Evolutionary conservation across 2,329 filamentous ascomycete genomes (phyloP), one percentile per base, ranked within the genome.

Genomic region (Scedosporium boydii): DNA sequence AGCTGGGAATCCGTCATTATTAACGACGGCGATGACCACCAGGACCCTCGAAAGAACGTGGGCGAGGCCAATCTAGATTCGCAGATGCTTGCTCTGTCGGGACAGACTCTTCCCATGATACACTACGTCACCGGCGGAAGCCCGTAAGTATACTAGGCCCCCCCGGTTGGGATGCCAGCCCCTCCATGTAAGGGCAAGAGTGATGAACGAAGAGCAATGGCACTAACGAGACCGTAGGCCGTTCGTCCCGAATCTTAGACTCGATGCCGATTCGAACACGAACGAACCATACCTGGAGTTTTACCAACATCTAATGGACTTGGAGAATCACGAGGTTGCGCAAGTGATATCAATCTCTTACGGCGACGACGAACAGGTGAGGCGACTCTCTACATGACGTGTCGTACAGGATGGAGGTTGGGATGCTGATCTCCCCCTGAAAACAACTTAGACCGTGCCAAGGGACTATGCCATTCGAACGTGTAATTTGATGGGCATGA

Each of bases 231-330:
- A 44, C 41, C 21, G 27, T n/a, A 63, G 62, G 26, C 74, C 75
- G 61, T 71, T 74, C 6, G 73, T 68, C 46, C 67, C 69, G 26
- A 67, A 70, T 63, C 55, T 70, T n/a, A 44, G 66, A 26, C 62
- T 64, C 23, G 59, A 67, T 55, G 63, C 66, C 14, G 69, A 69
- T 7, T 66, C 75, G 66, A 80, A 85, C 66, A 76, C 75, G n/a
- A 87, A 89, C 70, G 87, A 89, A 74, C 86, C 86, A 0, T 90
- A 87, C 70, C 76, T 89, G 1, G 81, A 82, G n/a, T 88, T 85
- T 72, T 77, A 88, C 9, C 77, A 83, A 62, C 82, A 83, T 70
- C 73, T 89, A 3, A 71, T 74, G 48, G 77, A 83, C 55, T 16
- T 60, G 1, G 72, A 78, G 6, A 77, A 82, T 58, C 69, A 75